A percentile compares a stretch with the other conserved stretches of the same genome.
These are phyloP conservation scores for Quercus berberidifolia DNA, from an alignment of 306 rosid species.

Conservation along the genomic window DNA sequence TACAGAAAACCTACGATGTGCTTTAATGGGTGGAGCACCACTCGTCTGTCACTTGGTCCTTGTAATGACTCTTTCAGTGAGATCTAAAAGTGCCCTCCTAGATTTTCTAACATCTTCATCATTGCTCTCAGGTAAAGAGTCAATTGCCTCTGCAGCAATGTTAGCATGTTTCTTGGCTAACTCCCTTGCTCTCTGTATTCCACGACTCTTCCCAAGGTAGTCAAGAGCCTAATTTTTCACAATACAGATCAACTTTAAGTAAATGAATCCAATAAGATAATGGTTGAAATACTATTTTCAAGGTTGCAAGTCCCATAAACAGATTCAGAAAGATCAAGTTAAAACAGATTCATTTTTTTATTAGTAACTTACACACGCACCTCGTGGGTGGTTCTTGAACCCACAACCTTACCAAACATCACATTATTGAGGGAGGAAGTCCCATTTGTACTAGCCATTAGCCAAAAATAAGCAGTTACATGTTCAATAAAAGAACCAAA, in stretches of 20 bases:
- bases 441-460: no score
- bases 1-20: neutral
- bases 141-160: conserved; percentile 84
- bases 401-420: no score
- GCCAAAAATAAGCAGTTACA: neutral
- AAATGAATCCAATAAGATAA: neutral
- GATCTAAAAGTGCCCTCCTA: conserved; percentile 83
- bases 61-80: conserved; percentile 75
- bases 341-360: neutral
- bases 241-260: conserved; percentile 10
- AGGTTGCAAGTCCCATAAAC: neutral
- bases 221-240: conserved; percentile 62
- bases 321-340: neutral
- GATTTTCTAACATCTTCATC: conserved; percentile 76
- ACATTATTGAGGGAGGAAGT: no score
- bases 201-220: conserved; percentile 80
- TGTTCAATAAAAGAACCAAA: neutral
- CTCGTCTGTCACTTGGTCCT: conserved; percentile 59
- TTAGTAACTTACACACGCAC: no score
- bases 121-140: conserved; percentile 63
- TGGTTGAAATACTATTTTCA: neutral
- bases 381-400: no score
- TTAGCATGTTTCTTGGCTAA: conserved; percentile 80
- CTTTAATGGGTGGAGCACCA: neutral
- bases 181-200: conserved; percentile 80